Conservation (phyloP, 2,329 filamentous ascomycete genomes). For the Colletotrichum shisoi region DNA sequence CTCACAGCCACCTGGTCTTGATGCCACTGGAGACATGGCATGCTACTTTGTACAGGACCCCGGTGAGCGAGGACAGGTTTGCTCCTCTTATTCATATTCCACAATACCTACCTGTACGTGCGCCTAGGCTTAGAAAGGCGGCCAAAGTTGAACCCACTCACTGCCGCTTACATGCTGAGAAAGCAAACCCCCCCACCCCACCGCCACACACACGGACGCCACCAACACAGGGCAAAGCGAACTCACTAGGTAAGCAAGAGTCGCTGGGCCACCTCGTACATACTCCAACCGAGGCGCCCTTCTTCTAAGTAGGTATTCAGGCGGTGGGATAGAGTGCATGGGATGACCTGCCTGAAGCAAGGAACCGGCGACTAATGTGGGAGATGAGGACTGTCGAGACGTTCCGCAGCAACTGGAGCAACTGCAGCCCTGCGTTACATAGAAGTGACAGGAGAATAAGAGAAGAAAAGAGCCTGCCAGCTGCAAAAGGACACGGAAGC, state of each 20-base stretch:
- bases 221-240: too few relatives aligned
- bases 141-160: background rate
- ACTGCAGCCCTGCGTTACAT: slow-evolving; percentile 25
- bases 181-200: slow-evolving; percentile 2
- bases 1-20: slow-evolving; percentile 20
- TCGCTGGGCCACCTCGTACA: background rate
- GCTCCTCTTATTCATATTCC: background rate
- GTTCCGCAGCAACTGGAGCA: slow-evolving; percentile 19
- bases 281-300: slow-evolving; percentile 2
- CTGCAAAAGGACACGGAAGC: background rate
- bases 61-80: background rate
- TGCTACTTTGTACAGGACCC: background rate
- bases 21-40: slow-evolving; percentile 10
- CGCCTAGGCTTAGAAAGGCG: background rate
- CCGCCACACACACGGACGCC: background rate
- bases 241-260: background rate
- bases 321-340: slow-evolving; percentile 17
- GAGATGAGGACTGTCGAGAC: slow-evolving; percentile 24
- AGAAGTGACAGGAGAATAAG: slow-evolving; percentile 1
- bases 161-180: slow-evolving; percentile 8
- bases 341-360: slow-evolving; percentile 17
- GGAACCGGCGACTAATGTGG: slow-evolving; percentile 22
- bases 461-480: slow-evolving; percentile 7
- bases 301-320: background rate
- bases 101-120: background rate